Evolutionary conservation across 345 rosid genomes (phyloP).

Genomic region (Kernera saxatilis): DNA sequence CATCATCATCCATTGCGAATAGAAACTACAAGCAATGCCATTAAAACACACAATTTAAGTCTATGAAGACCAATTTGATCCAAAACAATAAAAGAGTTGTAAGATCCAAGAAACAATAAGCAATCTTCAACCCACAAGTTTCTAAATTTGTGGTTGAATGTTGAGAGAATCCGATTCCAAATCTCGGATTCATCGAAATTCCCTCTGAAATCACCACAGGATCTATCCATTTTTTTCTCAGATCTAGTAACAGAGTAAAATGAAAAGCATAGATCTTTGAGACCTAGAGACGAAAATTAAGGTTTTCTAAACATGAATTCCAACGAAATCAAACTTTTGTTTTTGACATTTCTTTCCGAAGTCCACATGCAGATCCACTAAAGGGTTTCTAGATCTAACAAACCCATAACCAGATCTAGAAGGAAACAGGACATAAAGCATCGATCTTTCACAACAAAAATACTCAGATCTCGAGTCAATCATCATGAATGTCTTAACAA

Average conservation of each 20-base stretch:
- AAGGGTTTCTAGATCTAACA: conserved; percentile 8
- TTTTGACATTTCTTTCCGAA: neutral
- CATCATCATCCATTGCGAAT: conserved; percentile 61
- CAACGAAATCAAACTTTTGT: neutral
- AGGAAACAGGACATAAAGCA: conserved; percentile 1
- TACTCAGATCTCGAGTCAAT: neutral
- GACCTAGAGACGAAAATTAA: neutral
- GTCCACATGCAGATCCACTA: conserved; percentile 33
- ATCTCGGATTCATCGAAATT: neutral
- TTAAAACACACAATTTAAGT: neutral
- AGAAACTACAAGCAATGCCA: conserved; percentile 30
- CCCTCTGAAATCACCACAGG: neutral
- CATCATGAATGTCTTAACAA: neutral
- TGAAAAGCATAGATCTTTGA: neutral
- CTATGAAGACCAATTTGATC: neutral
- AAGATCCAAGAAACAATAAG: neutral
- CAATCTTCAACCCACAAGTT: neutral
- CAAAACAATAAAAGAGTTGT: neutral
- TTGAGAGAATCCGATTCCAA: neutral
- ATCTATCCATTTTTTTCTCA: conserved; percentile 16
- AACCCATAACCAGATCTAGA: conserved; percentile 40
- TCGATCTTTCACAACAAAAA: neutral
- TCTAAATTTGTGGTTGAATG: neutral
- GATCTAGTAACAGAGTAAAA: conserved; percentile 18
- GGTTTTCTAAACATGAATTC: neutral